A percentile compares a stretch with the other conserved stretches of the same genome.
Evolutionary conservation across 2,329 filamentous ascomycete species (phyloP).

Genomic region (Chaetomiaceae sp.): DNA sequence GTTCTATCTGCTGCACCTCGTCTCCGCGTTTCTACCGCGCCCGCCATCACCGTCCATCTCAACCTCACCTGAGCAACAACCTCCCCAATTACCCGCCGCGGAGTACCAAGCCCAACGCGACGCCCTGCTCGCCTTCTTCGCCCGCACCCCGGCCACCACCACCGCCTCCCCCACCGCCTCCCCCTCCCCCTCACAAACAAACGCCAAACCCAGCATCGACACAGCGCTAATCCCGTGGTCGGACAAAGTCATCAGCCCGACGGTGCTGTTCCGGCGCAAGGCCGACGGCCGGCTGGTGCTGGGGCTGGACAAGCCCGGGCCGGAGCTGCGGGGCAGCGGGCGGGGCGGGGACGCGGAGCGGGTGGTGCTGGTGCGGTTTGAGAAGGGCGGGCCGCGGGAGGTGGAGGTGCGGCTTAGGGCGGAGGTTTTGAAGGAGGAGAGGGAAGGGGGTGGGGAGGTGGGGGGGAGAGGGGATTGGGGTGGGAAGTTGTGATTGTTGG

Average conservation of each 20-base stretch:
- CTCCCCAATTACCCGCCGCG: slow-evolving; percentile 9
- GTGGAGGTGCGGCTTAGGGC: slow-evolving; percentile 47
- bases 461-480: slow-evolving; percentile 26
- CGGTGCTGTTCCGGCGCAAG: slow-evolving; percentile 38
- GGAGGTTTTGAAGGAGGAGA: slow-evolving; percentile 44
- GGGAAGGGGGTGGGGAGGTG: slow-evolving; percentile 23
- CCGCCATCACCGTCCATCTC: slow-evolving; percentile 19
- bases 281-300: slow-evolving; percentile 45
- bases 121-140: slow-evolving; percentile 49
- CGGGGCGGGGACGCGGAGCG: slow-evolving; percentile 52
- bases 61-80: slow-evolving; percentile 8
- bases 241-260: slow-evolving; percentile 57
- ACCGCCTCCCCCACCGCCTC: no score
- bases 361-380: slow-evolving; percentile 53
- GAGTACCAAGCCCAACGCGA: slow-evolving; percentile 44
- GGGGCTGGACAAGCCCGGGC: slow-evolving; percentile 51
- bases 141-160: slow-evolving; percentile 32
- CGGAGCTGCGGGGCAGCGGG: slow-evolving; percentile 43
- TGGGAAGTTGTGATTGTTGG: neutral
- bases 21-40: slow-evolving; percentile 46
- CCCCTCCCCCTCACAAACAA: slow-evolving; percentile 25
- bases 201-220: neutral
- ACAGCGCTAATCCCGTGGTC: slow-evolving; percentile 48
- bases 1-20: slow-evolving; percentile 61
- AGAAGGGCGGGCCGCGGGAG: slow-evolving; percentile 42